Conservation (phyloP, 129 eudicot genomes). For the Helianthus tuberosus region DNA sequence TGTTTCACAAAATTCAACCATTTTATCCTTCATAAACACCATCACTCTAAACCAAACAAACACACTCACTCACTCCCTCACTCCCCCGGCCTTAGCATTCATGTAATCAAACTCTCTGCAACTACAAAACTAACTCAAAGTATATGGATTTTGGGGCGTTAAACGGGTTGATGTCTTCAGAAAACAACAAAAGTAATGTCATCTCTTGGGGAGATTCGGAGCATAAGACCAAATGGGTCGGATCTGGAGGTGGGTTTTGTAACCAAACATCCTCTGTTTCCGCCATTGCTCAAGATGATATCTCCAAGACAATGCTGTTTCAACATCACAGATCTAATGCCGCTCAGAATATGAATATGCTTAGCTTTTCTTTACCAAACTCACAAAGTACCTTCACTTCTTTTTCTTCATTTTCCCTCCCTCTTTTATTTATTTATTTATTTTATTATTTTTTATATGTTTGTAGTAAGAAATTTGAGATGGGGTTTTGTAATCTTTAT, state of each 20-base stretch:
- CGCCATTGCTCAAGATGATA: background rate
- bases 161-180: background rate
- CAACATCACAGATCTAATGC: constrained; percentile 44
- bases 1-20: too few relatives aligned
- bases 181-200: background rate
- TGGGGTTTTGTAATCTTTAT: too few relatives aligned
- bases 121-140: too few relatives aligned
- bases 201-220: background rate
- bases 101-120: too few relatives aligned
- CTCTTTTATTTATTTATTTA: background rate
- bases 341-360: constrained; percentile 66
- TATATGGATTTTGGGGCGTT: background rate
- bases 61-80: too few relatives aligned
- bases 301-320: constrained; percentile 23
- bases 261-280: background rate
- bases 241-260: background rate
- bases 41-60: too few relatives aligned
- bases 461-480: background rate
- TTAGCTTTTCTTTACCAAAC: constrained; percentile 79
- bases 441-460: background rate
- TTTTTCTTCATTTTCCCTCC: background rate
- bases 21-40: too few relatives aligned
- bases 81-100: too few relatives aligned
- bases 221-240: background rate
- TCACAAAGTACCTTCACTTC: constrained; percentile 22